Evolutionary conservation across 1,284 basidiomycete species (phyloP).

Genomic region (Boletus sp.): DNA sequence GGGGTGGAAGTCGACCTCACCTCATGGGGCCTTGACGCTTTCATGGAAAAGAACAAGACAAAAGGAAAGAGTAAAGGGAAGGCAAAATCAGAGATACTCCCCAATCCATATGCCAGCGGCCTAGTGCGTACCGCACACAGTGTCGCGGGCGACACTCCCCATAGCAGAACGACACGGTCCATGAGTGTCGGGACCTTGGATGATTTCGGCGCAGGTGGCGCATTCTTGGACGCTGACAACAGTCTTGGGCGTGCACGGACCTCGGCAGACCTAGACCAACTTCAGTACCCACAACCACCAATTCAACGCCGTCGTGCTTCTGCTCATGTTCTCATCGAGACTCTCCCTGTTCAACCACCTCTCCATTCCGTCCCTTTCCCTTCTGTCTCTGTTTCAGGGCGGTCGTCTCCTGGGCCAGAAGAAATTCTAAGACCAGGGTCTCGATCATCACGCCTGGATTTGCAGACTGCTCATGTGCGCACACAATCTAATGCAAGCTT

Average conservation of each 20-base stretch:
- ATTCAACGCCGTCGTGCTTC: conserved; percentile 46
- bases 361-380: conserved; percentile 63
- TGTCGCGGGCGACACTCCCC: conserved; percentile 26
- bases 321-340: conserved; percentile 48
- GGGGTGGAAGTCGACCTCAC: conserved; percentile 72
- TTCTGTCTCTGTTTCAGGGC: conserved; percentile 43
- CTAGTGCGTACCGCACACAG: conserved; percentile 35
- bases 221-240: conserved; percentile 40
- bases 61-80: conserved; percentile 44
- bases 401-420: conserved; percentile 44
- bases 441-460: conserved; percentile 31
- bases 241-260: conserved; percentile 34
- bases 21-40: conserved; percentile 77
- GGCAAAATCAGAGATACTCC: conserved; percentile 47
- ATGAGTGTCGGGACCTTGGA: conserved; percentile 63
- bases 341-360: conserved; percentile 40
- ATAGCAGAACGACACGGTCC: conserved; percentile 46
- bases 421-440: conserved; percentile 33
- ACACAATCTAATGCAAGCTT: conserved; percentile 48
- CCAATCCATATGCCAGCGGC: conserved; percentile 45
- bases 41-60: conserved; percentile 64
- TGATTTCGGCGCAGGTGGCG: conserved; percentile 45
- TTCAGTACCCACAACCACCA: conserved; percentile 37
- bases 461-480: conserved; percentile 36
- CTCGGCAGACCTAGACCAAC: conserved; percentile 51